Conservation (phyloP, 1,139 yeast genomes). For the Saccharomyces pastorianus region DNA sequence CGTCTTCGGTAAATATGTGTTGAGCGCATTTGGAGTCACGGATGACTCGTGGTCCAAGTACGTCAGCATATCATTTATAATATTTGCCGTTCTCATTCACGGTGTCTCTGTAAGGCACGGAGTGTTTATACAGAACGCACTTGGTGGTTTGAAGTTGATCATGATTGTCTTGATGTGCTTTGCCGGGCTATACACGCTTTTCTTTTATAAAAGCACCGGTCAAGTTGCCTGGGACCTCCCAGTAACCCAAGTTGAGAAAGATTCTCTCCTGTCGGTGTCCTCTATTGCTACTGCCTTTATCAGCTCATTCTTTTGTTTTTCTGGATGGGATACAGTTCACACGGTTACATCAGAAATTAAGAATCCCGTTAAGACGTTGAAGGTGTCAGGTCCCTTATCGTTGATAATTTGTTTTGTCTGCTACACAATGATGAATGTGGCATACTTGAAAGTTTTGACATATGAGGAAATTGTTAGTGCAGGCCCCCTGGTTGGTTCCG, state of each 20-base stretch:
- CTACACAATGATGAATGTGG: slow-evolving; percentile 47
- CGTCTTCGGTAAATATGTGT: slow-evolving; percentile 61
- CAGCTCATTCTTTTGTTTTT: slow-evolving; percentile 51
- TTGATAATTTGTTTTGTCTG: slow-evolving; percentile 42
- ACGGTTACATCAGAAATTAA: slow-evolving; percentile 54
- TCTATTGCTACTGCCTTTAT: slow-evolving; percentile 49
- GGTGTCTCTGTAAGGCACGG: slow-evolving; percentile 50
- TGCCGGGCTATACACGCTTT: slow-evolving; percentile 44
- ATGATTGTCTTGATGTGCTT: slow-evolving; percentile 42
- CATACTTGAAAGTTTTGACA: slow-evolving; percentile 49
- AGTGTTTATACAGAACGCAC: slow-evolving; percentile 44
- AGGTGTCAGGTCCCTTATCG: slow-evolving; percentile 54
- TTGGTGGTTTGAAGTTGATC: slow-evolving; percentile 48
- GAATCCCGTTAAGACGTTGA: slow-evolving; percentile 49
- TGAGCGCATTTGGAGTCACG: slow-evolving; percentile 42
- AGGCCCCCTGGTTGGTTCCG: slow-evolving; percentile 53
- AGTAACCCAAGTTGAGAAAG: slow-evolving; percentile 21
- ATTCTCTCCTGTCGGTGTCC: slow-evolving; percentile 34
- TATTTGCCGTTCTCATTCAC: slow-evolving; percentile 42
- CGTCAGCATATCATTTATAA: slow-evolving; percentile 40
- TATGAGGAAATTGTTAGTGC: slow-evolving; percentile 45
- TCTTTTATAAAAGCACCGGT: slow-evolving; percentile 31
- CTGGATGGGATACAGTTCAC: slow-evolving; percentile 62
- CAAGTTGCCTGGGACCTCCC: slow-evolving; percentile 9
- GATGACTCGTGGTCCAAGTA: slow-evolving; percentile 35